Base-by-base conservation (phyloP, 495 filamentous ascomycete genomes). In the Penicillium antarcticum region DNA sequence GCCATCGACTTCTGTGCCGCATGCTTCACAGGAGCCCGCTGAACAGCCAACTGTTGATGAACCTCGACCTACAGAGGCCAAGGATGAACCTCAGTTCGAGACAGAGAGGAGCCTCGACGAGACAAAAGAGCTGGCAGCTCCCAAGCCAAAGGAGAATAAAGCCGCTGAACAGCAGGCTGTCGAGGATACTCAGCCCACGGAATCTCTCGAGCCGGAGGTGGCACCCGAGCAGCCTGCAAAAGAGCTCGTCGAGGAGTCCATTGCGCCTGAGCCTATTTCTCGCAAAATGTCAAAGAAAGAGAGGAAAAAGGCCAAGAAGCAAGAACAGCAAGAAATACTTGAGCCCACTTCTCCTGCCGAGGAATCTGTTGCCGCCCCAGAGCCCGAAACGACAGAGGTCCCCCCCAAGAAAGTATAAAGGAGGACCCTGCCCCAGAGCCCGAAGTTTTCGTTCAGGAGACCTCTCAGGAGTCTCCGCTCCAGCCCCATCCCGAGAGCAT, bases 241-340 rank as follows among this genome's bases (percentile, higher is more conserved):
- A 19, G 39, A 53, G 26, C 14, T 32, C 13, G 37, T 32, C 14
- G 35, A 55, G 12, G 39, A 56, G 6, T 9, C 45, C 10, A 43
- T 42, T 12, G 31, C 41, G 3, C 16, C 48, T 6, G 42, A 44
- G 2, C 34, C 55, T 32, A 21, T 57, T n/a, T 51, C 52, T 12
- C 63, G 64, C 8, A 69, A 71, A 39, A 42, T 66, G 17, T 69
- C 70, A 3, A 73, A 74, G 57, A 73, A 70, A 41, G 69, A 75
- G 40, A 75, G 70, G 53, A 70, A 56, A 43, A 77, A 75, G 43
- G 60, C 62, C 21, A 72, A 72, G 61, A 67, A 73, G 34, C 58
- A 69, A 26, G 55, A 46, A 11, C 56, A 62, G 32, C 23, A 56
- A 40, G 48, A 60, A 19, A 13, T 29, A 21, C 5, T 26, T 18